Evolutionary conservation across 352 stramenopile genomes (phyloP).

Genomic region (Phytophthora sp.): DNA sequence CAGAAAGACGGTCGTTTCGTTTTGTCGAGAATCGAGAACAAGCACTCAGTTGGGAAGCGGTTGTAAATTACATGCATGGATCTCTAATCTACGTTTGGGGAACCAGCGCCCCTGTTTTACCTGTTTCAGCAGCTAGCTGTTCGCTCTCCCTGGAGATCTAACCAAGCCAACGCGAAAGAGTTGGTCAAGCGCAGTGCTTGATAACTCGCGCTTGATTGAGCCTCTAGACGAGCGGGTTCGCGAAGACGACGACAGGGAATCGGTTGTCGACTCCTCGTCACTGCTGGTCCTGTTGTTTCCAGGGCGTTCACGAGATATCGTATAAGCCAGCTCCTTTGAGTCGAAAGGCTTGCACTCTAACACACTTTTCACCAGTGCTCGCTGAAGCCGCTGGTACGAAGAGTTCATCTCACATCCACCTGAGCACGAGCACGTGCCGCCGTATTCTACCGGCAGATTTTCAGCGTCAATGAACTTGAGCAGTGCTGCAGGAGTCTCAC

Average conservation of each 20-base stretch:
- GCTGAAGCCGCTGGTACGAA: constrained; percentile 65
- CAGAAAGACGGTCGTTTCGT: neutral
- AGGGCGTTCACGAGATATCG: constrained; percentile 27
- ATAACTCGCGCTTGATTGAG: constrained; percentile 27
- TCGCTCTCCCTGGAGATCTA: constrained; percentile 22
- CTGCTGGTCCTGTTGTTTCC: neutral
- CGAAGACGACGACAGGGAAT: neutral
- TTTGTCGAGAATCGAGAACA: no score
- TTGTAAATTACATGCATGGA: constrained; percentile 10
- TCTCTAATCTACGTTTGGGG: constrained; percentile 1
- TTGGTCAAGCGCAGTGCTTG: constrained; percentile 23
- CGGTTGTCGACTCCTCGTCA: constrained; percentile 5
- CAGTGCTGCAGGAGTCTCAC: constrained; percentile 53
- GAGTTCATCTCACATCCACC: constrained; percentile 77
- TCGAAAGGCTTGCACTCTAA: constrained; percentile 56
- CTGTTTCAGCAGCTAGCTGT: constrained; percentile 2
- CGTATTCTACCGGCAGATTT: constrained; percentile 76
- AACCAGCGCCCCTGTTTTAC: no score
- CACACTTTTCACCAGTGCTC: constrained; percentile 59
- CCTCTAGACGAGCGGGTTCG: neutral
- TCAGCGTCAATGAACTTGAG: constrained; percentile 67
- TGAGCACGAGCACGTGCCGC: constrained; percentile 61
- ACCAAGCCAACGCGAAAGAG: constrained; percentile 25
- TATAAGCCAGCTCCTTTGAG: constrained; percentile 31
- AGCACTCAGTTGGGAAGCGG: no score